Base-by-base conservation (phyloP, 2,329 filamentous ascomycete species). In the Fusarium robinianum region DNA sequence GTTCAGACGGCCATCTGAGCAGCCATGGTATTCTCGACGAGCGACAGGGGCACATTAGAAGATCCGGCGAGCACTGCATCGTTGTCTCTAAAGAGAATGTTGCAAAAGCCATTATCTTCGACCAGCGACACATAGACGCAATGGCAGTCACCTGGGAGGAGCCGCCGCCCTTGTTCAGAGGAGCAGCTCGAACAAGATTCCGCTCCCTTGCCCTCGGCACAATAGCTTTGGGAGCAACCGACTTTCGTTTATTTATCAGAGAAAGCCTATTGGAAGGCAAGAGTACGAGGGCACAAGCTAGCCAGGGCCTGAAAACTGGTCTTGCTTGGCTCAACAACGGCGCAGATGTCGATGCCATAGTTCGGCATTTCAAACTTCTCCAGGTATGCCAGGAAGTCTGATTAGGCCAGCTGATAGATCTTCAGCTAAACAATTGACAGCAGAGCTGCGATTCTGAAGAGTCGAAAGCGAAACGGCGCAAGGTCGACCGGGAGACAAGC, bases 321-420 rank as follows among this genome's bases (percentile, higher is more conserved):
- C 14, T 30, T 6, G 36, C 5, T 30, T 39, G 36, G 36, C 26
- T 39, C n/a, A 24, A 24, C 26, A 39, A 14, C 26, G 24, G 14
- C 18, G 17, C 36, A 17, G 26, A 39, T 23, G 25, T 30, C 10
- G 36, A 39, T 16, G 25, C 26, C 8, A 24, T 39, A 14, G 18
- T 39, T 39, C 36, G 18, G 16, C 18, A 39, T 39, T 39, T 39
- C 16, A 39, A 39, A 22, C 26, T 17, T 39, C 17, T 39, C 8
- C 36, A 39, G 36, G 36, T 39, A 39, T 14, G 14, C 18, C 26
- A 11, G 8, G 30, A 14, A 12, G n/a, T 3, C 11, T 12, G 14
- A 16, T 31, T 3, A n/a, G n/a, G n/a, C n/a, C n/a, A n/a, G n/a
- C n/a, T n/a, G n/a, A n/a, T n/a, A n/a, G 5, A 16, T 11, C 12